Evolutionary conservation across 352 stramenopile species (phyloP), one percentile per base, ranked within the genome.

Genomic region (Globisporangium splendens): DNA sequence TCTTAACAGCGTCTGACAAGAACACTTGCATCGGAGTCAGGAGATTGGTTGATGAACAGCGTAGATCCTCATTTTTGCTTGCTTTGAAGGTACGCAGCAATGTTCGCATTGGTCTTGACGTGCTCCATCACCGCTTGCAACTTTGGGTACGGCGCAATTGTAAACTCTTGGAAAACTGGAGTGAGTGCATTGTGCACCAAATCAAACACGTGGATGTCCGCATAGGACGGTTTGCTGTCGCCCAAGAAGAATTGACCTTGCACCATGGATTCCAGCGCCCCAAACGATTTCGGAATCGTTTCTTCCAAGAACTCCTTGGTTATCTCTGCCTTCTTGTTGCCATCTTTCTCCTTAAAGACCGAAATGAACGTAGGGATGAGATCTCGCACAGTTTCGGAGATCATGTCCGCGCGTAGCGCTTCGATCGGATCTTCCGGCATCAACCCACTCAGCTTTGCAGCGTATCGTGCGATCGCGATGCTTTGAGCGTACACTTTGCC

Each of bases 181-280:
- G 57, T 69, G 14, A 91, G 11, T 5, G 56, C 56, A 69, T 88
- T 86, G 1, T 69, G 21, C 10, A 76, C 56, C 12, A 79, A n/a
- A 56, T 85, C 72, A 18, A 83, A 70, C 31, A 83, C 43, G 15
- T 69, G 54, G 22, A 90, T 8, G 50, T 90, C 76, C 0, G 69
- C 73, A 28, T 71, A 56, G 41, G 69, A 70, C 12, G 68, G 2
- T 46, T 68, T 70, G 46, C 81, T 73, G 20, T 31, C 24, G 24
- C 76, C 80, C 3, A 74, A 56, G 53, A 91, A 69, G 54, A 80
- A 89, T 50, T 69, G 69, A 22, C 75, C 77, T 17, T 63, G 22
- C 20, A 89, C 64, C 18, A 73, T 39, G 31, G 56, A 67, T 59
- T 90, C 75, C 1, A 91, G 54, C 28, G 59, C 48, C 6, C 33